Conservation (phyloP, 2,329 filamentous ascomycete species). For the Whalleya microplaca region DNA sequence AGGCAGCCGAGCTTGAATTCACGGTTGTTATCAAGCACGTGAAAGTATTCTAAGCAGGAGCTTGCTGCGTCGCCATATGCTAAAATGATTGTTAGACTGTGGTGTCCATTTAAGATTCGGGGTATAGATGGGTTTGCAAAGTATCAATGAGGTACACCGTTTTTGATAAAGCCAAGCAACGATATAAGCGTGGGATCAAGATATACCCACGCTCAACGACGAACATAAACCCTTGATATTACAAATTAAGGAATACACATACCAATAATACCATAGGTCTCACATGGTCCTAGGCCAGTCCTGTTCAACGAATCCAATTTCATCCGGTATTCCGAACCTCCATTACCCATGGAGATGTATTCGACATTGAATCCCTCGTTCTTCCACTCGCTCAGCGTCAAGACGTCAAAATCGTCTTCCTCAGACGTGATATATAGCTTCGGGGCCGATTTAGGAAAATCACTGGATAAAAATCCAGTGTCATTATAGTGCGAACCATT, state of each 20-base stretch:
- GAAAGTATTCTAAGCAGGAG: slow-evolving; percentile 49
- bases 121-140: too few species aligned
- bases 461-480: slow-evolving; percentile 44
- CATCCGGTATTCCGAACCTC: slow-evolving; percentile 38
- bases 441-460: slow-evolving; percentile 43
- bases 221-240: too few species aligned
- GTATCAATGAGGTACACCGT: too few species aligned
- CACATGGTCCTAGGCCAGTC: slow-evolving; percentile 43
- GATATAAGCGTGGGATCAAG: too few species aligned
- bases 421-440: slow-evolving; percentile 50
- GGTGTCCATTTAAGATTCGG: too few species aligned
- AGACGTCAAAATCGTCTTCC: slow-evolving; percentile 45
- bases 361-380: slow-evolving; percentile 48
- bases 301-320: slow-evolving; percentile 41
- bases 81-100: slow-evolving; percentile 19
- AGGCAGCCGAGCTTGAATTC: slow-evolving; percentile 47
- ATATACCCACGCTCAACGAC: too few species aligned
- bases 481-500: slow-evolving; percentile 45
- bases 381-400: slow-evolving; percentile 44
- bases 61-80: slow-evolving; percentile 50
- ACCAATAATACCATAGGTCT: slow-evolving; percentile 50
- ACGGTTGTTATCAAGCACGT: slow-evolving; percentile 48
- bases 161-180: too few species aligned
- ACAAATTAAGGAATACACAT: slow-evolving; percentile 14
- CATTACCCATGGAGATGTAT: slow-evolving; percentile 45